A percentile compares a stretch with the other conserved stretches of the same genome.
These are phyloP conservation scores for Suillus alpinus DNA, from an alignment of 768 basidiomycete genomes.

Conservation along the genomic window DNA sequence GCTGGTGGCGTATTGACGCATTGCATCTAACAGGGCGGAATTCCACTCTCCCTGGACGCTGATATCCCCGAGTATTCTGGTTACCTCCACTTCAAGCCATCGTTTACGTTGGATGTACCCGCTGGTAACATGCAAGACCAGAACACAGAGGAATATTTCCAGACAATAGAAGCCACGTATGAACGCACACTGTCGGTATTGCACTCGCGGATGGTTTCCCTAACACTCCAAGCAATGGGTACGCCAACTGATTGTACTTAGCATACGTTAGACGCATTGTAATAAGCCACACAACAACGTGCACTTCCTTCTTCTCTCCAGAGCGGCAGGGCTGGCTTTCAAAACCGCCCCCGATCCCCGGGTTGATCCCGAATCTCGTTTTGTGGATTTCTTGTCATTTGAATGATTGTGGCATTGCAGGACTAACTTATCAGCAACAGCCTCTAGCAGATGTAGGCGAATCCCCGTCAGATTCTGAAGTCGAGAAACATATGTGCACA, in stretches of 20 bases:
- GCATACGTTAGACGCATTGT: background rate
- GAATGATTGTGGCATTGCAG: background rate
- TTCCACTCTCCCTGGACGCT: constrained; percentile 53
- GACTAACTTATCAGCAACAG: background rate
- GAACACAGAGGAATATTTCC: constrained; percentile 61
- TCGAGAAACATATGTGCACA: background rate
- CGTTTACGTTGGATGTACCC: constrained; percentile 77
- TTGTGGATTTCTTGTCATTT: background rate
- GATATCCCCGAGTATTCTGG: constrained; percentile 74
- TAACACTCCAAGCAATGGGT: background rate
- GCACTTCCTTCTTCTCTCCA: background rate
- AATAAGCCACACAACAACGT: background rate
- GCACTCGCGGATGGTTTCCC: constrained; percentile 3
- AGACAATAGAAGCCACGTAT: constrained; percentile 41
- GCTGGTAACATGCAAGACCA: constrained; percentile 71
- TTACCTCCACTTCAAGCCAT: constrained; percentile 75
- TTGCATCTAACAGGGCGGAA: constrained; percentile 42
- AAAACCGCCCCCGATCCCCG: background rate
- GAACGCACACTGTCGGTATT: constrained; percentile 27
- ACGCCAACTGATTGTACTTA: background rate
- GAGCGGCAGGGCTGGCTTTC: background rate
- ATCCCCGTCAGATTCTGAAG: background rate
- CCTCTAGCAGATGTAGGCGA: background rate
- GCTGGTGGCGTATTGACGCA: background rate
- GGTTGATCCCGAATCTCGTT: background rate